These are phyloP conservation scores for Tilletia horrida DNA, from an alignment of 1,284 basidiomycete species.

Conservation along the genomic window DNA sequence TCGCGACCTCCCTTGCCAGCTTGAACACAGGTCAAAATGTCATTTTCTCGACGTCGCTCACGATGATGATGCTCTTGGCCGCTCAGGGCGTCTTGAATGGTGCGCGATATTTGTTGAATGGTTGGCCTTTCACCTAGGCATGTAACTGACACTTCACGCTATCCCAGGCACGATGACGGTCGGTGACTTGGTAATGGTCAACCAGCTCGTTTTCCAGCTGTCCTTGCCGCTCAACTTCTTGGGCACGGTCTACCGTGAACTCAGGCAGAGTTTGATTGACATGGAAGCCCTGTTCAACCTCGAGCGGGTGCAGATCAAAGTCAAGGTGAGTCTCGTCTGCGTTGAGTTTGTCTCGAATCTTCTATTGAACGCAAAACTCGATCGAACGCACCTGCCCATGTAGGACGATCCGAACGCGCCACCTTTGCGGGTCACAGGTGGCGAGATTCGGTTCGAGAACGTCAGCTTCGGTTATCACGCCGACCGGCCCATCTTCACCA, in stretches of 20 bases:
- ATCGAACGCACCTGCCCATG: not conserved
- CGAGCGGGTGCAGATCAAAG: conserved; percentile 74
- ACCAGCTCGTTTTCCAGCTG: conserved; percentile 97
- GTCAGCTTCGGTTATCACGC: conserved; percentile 88
- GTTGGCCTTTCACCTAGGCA: not conserved
- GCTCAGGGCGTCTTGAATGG: conserved; percentile 90
- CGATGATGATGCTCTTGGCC: conserved; percentile 91
- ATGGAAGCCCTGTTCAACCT: conserved; percentile 95
- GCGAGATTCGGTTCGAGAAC: conserved; percentile 87
- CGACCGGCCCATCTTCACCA: conserved; percentile 80
- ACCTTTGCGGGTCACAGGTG: conserved; percentile 69
- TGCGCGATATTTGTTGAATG: conserved; percentile 53
- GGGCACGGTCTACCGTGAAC: conserved; percentile 92
- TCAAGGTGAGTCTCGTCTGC: conserved; percentile 59
- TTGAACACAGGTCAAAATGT: conserved; percentile 95
- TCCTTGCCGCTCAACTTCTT: conserved; percentile 94
- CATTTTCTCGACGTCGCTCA: conserved; percentile 89
- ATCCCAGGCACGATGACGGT: conserved; percentile 83
- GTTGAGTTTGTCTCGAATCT: not conserved
- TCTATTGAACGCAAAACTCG: not conserved
- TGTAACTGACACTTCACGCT: no score
- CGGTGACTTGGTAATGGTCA: conserved; percentile 96
- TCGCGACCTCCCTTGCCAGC: conserved; percentile 86
- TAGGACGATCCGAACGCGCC: conserved; percentile 69
- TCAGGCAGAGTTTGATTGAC: conserved; percentile 89